Evolutionary conservation across 1,139 yeast genomes (phyloP).

Genomic region (Geotrichum aggregatum): DNA sequence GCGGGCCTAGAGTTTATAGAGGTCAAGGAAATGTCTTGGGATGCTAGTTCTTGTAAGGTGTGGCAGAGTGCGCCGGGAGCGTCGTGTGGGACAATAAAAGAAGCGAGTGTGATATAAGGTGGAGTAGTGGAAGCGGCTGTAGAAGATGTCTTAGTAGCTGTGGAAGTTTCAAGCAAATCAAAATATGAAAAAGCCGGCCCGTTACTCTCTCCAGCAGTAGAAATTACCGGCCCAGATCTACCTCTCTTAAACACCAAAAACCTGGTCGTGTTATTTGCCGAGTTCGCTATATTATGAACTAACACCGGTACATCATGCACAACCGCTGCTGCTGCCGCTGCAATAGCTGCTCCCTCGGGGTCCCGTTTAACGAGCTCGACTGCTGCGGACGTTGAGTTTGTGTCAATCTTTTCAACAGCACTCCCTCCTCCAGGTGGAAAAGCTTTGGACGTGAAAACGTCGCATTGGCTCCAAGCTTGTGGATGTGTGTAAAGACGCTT

Average conservation of each 20-base stretch:
- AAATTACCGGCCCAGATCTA: too few relatives aligned
- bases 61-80: constrained; percentile 73
- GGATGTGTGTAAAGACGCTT: constrained; percentile 81
- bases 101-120: constrained; percentile 49
- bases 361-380: constrained; percentile 52
- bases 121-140: background rate
- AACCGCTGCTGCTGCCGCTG: constrained; percentile 59
- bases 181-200: background rate
- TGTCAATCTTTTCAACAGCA: constrained; percentile 47
- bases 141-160: too few relatives aligned
- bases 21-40: constrained; percentile 58
- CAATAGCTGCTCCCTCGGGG: constrained; percentile 48
- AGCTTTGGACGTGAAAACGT: constrained; percentile 45
- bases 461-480: constrained; percentile 95
- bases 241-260: constrained; percentile 62
- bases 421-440: constrained; percentile 26
- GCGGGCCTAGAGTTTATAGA: constrained; percentile 70
- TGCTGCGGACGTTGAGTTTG: constrained; percentile 78
- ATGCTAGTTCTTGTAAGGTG: constrained; percentile 57
- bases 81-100: constrained; percentile 64
- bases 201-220: too few relatives aligned
- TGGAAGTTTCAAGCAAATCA: too few relatives aligned
- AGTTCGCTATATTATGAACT: constrained; percentile 60
- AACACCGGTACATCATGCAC: constrained; percentile 59
- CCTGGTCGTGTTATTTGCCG: constrained; percentile 72